Percentiles rank a stretch among this genome's conserved stretches.
phyloP scores from a whole-genome alignment of 371 early-diverging fungal genomes.

The Mucor ambiguus region DNA sequence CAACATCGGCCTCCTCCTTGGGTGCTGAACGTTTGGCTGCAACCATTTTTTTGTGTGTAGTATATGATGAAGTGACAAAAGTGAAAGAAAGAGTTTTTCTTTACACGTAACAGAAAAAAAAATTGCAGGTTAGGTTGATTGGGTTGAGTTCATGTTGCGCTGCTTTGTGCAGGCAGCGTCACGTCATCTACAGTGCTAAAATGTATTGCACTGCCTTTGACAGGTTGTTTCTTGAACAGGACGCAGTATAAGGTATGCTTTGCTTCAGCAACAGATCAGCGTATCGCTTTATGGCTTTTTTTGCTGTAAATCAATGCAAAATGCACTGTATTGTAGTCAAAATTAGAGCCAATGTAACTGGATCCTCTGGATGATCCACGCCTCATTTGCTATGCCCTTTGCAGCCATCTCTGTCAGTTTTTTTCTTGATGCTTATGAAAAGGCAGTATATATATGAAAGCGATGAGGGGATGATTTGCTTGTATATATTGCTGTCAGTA shows the following conservation, averaged over 20 bases:
- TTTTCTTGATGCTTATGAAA: background rate
- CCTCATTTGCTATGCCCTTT: too few species aligned
- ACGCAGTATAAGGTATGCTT: background rate
- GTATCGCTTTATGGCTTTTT: too few species aligned
- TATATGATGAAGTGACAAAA: background rate
- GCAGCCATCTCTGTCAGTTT: too few species aligned
- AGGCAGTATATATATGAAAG: background rate
- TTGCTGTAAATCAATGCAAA: background rate
- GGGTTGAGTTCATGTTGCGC: background rate
- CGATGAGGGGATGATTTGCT: too few species aligned
- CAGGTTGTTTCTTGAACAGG: background rate
- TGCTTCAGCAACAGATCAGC: background rate
- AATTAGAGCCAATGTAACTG: background rate
- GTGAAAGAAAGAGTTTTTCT: background rate
- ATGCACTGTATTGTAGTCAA: background rate
- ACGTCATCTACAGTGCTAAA: background rate
- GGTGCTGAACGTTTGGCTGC: constrained; percentile 36
- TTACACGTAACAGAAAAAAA: constrained; percentile 7
- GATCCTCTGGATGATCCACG: background rate
- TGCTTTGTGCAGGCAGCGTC: constrained; percentile 1
- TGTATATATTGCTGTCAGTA: background rate
- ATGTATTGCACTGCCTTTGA: background rate
- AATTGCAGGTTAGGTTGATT: background rate
- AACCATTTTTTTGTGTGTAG: constrained; percentile 19
- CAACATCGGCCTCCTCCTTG: constrained; percentile 13